Evolutionary conservation across 2,329 filamentous ascomycete species (phyloP).

Genomic region (Penicillium concentricum): DNA sequence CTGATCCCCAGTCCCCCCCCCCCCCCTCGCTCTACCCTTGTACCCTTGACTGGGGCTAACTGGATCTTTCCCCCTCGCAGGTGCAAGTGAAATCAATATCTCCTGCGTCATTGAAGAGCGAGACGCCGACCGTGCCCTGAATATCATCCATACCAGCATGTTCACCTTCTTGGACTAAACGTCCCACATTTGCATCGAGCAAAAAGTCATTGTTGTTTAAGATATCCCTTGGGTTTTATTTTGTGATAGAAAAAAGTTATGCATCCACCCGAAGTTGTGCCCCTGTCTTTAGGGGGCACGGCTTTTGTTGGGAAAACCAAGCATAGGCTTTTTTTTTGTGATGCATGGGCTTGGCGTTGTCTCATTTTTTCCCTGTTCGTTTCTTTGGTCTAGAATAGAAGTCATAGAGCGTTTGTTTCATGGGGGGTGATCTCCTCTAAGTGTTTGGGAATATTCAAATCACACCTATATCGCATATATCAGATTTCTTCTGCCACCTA

Average conservation of each 20-base stretch:
- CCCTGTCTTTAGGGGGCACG: background rate
- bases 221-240: slow-evolving; percentile 24
- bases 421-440: background rate
- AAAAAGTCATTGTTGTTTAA: slow-evolving; percentile 23
- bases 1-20: slow-evolving; percentile 6
- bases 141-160: slow-evolving; percentile 91
- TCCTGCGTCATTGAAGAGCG: slow-evolving; percentile 93
- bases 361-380: background rate
- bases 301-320: slow-evolving; percentile 1
- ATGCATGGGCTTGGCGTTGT: slow-evolving; percentile 26
- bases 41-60: slow-evolving; percentile 15
- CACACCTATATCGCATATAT: background rate
- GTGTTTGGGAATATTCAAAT: background rate
- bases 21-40: slow-evolving; percentile 2
- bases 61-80: slow-evolving; percentile 47
- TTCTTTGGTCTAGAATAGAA: slow-evolving; percentile 10
- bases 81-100: slow-evolving; percentile 98
- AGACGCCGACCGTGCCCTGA: slow-evolving; percentile 90
- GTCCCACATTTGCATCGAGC: slow-evolving; percentile 7
- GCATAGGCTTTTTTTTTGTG: slow-evolving; percentile 11
- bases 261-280: slow-evolving; percentile 5
- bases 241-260: slow-evolving; percentile 21
- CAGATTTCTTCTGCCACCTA: background rate
- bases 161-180: slow-evolving; percentile 86
- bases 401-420: slow-evolving; percentile 8